Evolutionary conservation across 2,329 filamentous ascomycete species (phyloP), one percentile per base, ranked within the genome.

Genomic region (Exophiala oligosperma): DNA sequence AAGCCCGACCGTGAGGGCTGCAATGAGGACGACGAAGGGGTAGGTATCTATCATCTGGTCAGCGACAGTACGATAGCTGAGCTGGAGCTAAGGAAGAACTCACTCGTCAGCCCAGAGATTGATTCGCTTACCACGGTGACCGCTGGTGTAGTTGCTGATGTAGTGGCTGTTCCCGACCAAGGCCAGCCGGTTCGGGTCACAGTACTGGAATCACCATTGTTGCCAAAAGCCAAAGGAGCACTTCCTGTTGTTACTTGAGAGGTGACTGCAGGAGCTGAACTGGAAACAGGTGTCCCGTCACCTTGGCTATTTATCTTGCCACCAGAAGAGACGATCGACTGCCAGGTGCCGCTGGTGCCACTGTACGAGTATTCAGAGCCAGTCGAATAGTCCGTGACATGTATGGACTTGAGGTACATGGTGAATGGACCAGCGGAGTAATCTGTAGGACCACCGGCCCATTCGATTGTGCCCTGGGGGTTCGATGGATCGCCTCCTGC

Each of bases 331-430:
- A 84, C 76, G 73, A 99, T 97, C 49, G 90, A 93, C 64, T 84
- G 70, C 90, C 91, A 96, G 23, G 80, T 83, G 49, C 94, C 94
- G 49, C 83, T 87, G 38, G 81, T 84, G 72, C 94, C 90, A 65
- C 84, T 84, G 77, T 97, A 99, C 57, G 78, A 80, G 79, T 99
- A 99, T 63, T 88, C 79, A 17, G 83, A 87, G 54, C 94, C 94
- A 1, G 92, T 97, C 23, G 92, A 97, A 78, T 97, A 99, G 77
- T 99, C 94, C 61, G 74, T 68, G 53, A 82, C 78, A 29, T 78
- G 76, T 35, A 84, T 74, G 29, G 79, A 84, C 77, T 89, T 83
- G 64, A 93, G 81, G 60, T 83, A 85, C 89, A 92, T 92, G 66
- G 80, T 85, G 76, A 84, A 93, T 0, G 90, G 90, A 0, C 78